Percentiles rank a stretch among this genome's conserved stretches.
Evolutionary conservation across 2,329 filamentous ascomycete species (phyloP).

Genomic region (Calonectria naviculata): DNA sequence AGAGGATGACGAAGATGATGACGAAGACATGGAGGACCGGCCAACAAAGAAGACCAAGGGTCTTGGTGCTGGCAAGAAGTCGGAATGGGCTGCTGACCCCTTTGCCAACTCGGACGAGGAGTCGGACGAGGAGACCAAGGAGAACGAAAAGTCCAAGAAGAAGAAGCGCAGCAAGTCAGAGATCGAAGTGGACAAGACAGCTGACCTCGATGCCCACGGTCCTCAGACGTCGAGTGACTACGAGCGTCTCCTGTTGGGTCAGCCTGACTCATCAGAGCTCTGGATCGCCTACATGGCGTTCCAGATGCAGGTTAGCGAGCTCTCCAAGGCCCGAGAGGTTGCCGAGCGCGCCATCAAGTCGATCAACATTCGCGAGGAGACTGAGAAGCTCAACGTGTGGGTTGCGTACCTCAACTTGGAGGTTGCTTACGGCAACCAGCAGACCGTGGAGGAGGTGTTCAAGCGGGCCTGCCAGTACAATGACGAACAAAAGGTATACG

Average conservation of each 20-base stretch:
- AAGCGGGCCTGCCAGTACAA: conserved; percentile 95
- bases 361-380: conserved; percentile 90
- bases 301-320: conserved; percentile 91
- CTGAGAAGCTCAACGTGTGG: conserved; percentile 96
- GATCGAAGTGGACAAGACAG: conserved; percentile 88
- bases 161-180: conserved; percentile 82
- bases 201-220: conserved; percentile 88
- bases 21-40: conserved; percentile 55
- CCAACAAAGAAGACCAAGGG: conserved; percentile 45
- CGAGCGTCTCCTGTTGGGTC: conserved; percentile 90
- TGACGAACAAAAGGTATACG: conserved; percentile 88
- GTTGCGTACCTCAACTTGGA: conserved; percentile 94
- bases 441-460: conserved; percentile 86
- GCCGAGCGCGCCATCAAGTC: conserved; percentile 91
- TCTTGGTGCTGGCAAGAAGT: conserved; percentile 73
- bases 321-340: conserved; percentile 87
- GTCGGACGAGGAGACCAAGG: conserved; percentile 51
- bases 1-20: conserved; percentile 48
- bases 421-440: conserved; percentile 87
- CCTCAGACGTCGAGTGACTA: conserved; percentile 93
- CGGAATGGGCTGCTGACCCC: conserved; percentile 86
- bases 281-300: conserved; percentile 99
- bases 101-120: conserved; percentile 70
- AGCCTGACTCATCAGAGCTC: conserved; percentile 91
- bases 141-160: conserved; percentile 55